Evolutionary conservation across 371 early-diverging fungal genomes (phyloP), one percentile per base, ranked within the genome.

Genomic region (Mucor velutinosus): DNA sequence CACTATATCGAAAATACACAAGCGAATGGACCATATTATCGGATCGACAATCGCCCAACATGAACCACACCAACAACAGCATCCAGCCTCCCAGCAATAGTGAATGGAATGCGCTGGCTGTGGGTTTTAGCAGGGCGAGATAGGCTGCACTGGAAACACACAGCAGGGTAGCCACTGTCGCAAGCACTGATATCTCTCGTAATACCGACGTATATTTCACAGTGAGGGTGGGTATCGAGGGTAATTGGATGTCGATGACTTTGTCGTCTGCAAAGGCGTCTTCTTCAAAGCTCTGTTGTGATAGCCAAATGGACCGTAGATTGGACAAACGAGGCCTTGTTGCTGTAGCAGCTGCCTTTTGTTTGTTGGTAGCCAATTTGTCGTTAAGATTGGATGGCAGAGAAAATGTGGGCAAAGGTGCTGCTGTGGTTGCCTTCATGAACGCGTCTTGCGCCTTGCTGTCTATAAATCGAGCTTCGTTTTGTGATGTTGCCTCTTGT

Each of bases 231-330:
- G 37, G 25, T 58, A 63, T 51, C 21, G 62, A 11, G 1, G 67
- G 64, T 19, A 71, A 47, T 4, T 37, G 37, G 6, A 70, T 70
- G 17, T 70, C 49, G 7, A 70, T 60, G 8, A 27, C 32, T 47
- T 63, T 64, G 30, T 68, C 61, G 19, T 67, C 47, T n/a, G 55
- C 39, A 66, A 47, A 55, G 2, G 51, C 35, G 33, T 47, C 53
- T 19, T 64, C 62, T 43, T 66, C 60, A 8, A 45, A 43, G n/a
- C 21, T 62, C 45, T 58, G 58, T 33, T 66, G 71, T 0, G 75
- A 70, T n/a, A 72, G 32, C 77, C 77, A 76, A 0, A 45, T 64
- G 2, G 79, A 76, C 5, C 73, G 67, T 41, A 79, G 43, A 25
- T 76, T 66, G 19, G 76, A 56, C n/a, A 76, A 41, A 41, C 67